Percentiles rank a stretch among this genome's conserved stretches.
phyloP scores from a whole-genome alignment of 1,139 yeast genomes.

The Kodamaea plutei region DNA sequence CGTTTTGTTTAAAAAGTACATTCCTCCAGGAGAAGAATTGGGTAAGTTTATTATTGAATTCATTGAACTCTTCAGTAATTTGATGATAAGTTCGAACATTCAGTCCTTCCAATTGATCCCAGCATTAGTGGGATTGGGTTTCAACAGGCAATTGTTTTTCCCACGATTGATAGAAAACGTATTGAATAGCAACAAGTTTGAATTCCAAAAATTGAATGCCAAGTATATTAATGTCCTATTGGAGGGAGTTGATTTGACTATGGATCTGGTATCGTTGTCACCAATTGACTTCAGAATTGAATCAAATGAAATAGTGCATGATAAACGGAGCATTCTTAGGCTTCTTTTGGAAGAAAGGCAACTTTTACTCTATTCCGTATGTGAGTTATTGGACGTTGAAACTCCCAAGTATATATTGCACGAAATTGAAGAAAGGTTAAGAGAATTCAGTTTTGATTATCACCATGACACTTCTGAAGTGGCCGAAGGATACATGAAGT shows the following conservation, averaged over 20 bases:
- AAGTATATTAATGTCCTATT: conserved; percentile 7
- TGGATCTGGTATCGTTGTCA: too few relatives aligned
- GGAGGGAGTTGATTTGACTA: too few relatives aligned
- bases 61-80: conserved; percentile 46
- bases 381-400: conserved; percentile 12
- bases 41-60: conserved; percentile 44
- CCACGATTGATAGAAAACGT: conserved; percentile 23
- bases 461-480: conserved; percentile 26
- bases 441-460: conserved; percentile 21
- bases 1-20: conserved; percentile 17
- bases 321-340: too few relatives aligned
- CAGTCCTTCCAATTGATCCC: conserved; percentile 22
- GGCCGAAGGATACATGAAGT: conserved; percentile 31
- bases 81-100: conserved; percentile 14
- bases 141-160: conserved; percentile 23
- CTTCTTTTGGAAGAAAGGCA: conserved; percentile 1
- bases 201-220: conserved; percentile 28
- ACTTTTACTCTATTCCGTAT: conserved; percentile 17
- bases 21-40: conserved; percentile 15
- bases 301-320: too few relatives aligned
- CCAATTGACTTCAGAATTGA: too few relatives aligned
- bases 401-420: conserved; percentile 3
- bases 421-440: conserved; percentile 2
- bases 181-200: conserved; percentile 32
- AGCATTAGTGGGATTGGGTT: conserved; percentile 26